Percentiles rank a stretch among this genome's conserved stretches.
phyloP scores from a whole-genome alignment of 768 basidiomycete genomes.

The Mrakia gelida region DNA sequence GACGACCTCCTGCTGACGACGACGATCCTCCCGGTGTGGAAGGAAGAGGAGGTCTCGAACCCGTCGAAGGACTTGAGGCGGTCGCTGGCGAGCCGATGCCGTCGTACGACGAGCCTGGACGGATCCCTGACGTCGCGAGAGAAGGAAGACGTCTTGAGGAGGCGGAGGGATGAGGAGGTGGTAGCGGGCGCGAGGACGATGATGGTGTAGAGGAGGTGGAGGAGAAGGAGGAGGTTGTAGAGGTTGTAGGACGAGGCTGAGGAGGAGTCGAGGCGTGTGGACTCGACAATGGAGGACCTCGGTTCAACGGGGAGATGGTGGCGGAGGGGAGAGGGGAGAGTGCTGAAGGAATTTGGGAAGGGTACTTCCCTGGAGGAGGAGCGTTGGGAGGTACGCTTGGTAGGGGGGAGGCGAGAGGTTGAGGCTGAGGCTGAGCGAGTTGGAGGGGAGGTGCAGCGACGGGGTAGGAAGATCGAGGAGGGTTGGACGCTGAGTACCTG shows the following conservation, averaged over 20 bases:
- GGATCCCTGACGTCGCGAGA: not conserved
- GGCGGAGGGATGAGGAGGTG: not conserved
- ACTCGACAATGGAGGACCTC: not conserved
- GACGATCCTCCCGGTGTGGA: not conserved
- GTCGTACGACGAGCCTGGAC: conserved; percentile 21
- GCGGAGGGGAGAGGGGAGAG: conserved; percentile 28
- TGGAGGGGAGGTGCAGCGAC: not conserved
- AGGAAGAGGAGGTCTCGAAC: not conserved
- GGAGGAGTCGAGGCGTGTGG: not conserved
- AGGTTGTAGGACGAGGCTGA: not conserved
- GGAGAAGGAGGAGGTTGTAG: not conserved
- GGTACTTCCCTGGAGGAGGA: not conserved
- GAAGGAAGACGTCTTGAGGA: not conserved
- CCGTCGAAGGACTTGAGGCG: not conserved
- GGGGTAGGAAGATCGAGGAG: conserved; percentile 18
- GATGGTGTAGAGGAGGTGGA: not conserved
- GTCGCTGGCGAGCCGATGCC: conserved; percentile 3
- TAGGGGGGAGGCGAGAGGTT: not conserved
- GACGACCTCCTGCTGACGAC: not conserved
- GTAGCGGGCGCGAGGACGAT: not conserved
- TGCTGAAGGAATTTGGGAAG: conserved; percentile 22
- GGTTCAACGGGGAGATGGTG: not conserved
- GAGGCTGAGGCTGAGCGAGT: not conserved
- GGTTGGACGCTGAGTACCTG: conserved; percentile 16
- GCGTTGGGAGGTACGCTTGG: not conserved